Base-by-base conservation (phyloP, 2,329 filamentous ascomycete species). In the Talaromyces sp. region DNA sequence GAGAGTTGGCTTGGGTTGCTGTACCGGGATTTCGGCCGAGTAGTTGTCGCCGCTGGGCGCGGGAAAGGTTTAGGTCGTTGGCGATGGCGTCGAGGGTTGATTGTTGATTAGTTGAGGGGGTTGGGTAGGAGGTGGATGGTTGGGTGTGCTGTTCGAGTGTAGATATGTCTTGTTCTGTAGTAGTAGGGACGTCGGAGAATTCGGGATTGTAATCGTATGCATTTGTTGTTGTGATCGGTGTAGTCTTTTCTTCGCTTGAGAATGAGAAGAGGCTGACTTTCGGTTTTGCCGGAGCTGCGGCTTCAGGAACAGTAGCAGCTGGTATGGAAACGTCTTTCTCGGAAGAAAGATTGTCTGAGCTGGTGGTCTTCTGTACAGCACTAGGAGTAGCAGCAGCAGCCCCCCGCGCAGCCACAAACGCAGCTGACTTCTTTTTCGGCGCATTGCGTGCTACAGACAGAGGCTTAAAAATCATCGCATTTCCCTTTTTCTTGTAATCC, bases 391-490 rank as follows among this genome's bases (percentile, higher is more conserved):
- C 62, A 11, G 67, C 65, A 31, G 71, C 57, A 10, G 72, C 22
- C 24, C 70, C 52, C 13, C 58, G 56, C 19, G 65, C 56, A 33
- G 72, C 52, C 16, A 68, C 54, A 19, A 67, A 52, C 10, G 69
- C 58, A 75, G 48, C 68, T 14, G 60, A 63, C 72, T 85, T 88
- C 79, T 89, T 92, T 79, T 90, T 92, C 68, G 85, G 86, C 35
- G 88, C 84, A 68, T 90, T 92, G 67, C 91, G 85, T 16, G 88
- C 87, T 14, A 97, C 93, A 0, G 93, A 97, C 43, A 97, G 81
- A 3, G 94, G 94, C 74, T 89, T 90, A 77, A 98, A 97, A 87
- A 92, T 91, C 76, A 93, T 86, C 13, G 92, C 87, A 70, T 93
- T 95, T 22, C 90, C 91, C 71, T 87, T 87, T 71, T 87, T 83